Base-by-base conservation (phyloP, 1,284 basidiomycete genomes). In the Ceratobasidium papillatum region DNA sequence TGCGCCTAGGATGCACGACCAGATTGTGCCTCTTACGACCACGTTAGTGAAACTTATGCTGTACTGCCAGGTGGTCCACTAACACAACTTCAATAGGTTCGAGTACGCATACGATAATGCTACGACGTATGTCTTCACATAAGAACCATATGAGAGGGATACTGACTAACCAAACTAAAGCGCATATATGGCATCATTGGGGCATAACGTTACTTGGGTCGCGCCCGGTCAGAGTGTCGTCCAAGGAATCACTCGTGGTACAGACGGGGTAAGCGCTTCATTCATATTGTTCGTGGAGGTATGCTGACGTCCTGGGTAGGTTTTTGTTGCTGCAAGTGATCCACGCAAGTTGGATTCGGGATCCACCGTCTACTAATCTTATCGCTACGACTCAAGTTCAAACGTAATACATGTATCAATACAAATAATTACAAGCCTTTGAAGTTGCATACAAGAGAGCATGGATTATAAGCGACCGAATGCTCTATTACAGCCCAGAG, bases 171-270 rank as follows among this genome's bases (percentile, higher is more conserved):
- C 32, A 17, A 59, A 7, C 9, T 5, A n/a, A 27, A 69, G 66
- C 52, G 63, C 74, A 34, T 75, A 59, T 68, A 65, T 75, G 54
- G 74, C 74, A 7, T 3, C 54, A 25, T 41, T 75, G 19, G 74
- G 74, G 0, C 74, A 75, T 30, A 75, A 75, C 27, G 66, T 75
- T 19, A 58, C 25, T 19, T 75, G 59, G 51, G 74, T 75, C 19
- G 66, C 74, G 7, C 63, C 74, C n/a, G 74, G 74, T 7, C 52
- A 59, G 25, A 75, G 74, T 32, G 65, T 75, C 25, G 63, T 58
- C 4, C 61, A 62, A 36, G 73, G 34, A 8, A 49, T 74, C 22
- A 22, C 66, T 1, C 66, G 52, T 12, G 34, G 52, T 25, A 7
- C 38, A 8, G 43, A 58, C 2, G 66, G 66, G 32, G 66, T 69